phyloP scores from a whole-genome alignment of 768 basidiomycete species.

The Pleurotus sapidus region DNA sequence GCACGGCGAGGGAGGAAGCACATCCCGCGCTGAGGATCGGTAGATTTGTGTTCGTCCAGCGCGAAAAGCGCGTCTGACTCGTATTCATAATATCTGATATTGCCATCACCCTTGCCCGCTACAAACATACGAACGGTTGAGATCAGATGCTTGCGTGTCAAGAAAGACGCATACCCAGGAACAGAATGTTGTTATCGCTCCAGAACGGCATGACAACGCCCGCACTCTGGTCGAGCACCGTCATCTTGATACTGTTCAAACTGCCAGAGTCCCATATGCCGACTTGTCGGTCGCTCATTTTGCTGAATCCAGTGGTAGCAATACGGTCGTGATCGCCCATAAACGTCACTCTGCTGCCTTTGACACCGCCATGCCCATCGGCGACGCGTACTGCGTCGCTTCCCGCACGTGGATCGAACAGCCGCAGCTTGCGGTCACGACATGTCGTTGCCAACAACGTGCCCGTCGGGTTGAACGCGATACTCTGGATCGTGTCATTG shows the following conservation, averaged over 20 bases:
- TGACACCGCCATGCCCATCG: slow-evolving; percentile 93
- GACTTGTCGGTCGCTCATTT: slow-evolving; percentile 93
- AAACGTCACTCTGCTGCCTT: slow-evolving; percentile 87
- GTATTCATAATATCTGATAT: slow-evolving; percentile 97
- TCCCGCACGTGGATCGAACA: slow-evolving; percentile 89
- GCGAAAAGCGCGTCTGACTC: slow-evolving; percentile 79
- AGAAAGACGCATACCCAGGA: slow-evolving; percentile 53
- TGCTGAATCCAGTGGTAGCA: slow-evolving; percentile 95
- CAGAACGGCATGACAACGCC: slow-evolving; percentile 98
- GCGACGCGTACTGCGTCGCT: slow-evolving; percentile 76
- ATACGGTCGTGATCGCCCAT: slow-evolving; percentile 87
- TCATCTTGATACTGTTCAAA: slow-evolving; percentile 72
- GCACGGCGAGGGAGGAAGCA: slow-evolving; percentile 93
- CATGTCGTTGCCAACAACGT: slow-evolving; percentile 85
- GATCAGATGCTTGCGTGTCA: not conserved
- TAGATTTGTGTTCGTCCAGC: slow-evolving; percentile 82
- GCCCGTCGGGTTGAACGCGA: slow-evolving; percentile 82
- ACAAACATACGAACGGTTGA: not conserved
- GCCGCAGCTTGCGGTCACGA: slow-evolving; percentile 85
- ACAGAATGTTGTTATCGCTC: slow-evolving; percentile 89
- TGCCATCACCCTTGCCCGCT: slow-evolving; percentile 96
- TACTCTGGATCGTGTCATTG: slow-evolving; percentile 81
- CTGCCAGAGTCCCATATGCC: slow-evolving; percentile 86
- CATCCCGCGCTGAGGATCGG: slow-evolving; percentile 95
- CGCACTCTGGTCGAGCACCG: slow-evolving; percentile 82